Evolutionary conservation across 2,329 filamentous ascomycete genomes (phyloP), one percentile per base, ranked within the genome.

Genomic region (Botrytis aclada): DNA sequence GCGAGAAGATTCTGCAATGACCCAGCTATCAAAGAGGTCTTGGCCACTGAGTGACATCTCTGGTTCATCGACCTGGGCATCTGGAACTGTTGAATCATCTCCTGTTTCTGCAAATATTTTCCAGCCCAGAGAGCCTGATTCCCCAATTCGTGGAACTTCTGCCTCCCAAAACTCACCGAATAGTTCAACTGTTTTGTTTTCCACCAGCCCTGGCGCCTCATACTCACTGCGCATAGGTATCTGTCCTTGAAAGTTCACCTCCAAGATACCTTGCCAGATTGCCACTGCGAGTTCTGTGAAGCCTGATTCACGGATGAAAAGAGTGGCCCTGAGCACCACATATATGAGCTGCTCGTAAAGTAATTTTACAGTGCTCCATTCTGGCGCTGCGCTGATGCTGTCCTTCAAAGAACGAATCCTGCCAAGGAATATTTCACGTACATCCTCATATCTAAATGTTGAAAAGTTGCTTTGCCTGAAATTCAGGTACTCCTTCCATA

Each of bases 121-220:
- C 94, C 94, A 98, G 0, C 94, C 94, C 74, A 86, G 84, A 4
- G 93, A 90, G 2, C 84, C 85, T 0, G 82, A 79, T 77, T 98
- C 95, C 16, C 95, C 95, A 71, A 97, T 87, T 9, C 95, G 88
- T 0, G 92, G 85, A 0, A 89, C 86, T 79, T 98, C 95, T 72
- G 90, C 93, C 74, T 97, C 94, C 96, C 96, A 98, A 75, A 96
- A 97, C 3, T 90, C 86, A 65, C 88, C 84, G 74, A 97, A 92
- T 0, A 85, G 67, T 8, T 77, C 76, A 16, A 76, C 64, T n/a
- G 75, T 76, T 18, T 77, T 71, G 16, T 54, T 39, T 37, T 67
- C 47, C 20, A 64, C 45, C 2, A 77, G 76, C 58, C 78, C 64
- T 8, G 47, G 37, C 32, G 29, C 58, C 47, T 56, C 65, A 41